Conservation (phyloP, 2,329 filamentous ascomycete genomes). For the Colletotrichum sp. region DNA sequence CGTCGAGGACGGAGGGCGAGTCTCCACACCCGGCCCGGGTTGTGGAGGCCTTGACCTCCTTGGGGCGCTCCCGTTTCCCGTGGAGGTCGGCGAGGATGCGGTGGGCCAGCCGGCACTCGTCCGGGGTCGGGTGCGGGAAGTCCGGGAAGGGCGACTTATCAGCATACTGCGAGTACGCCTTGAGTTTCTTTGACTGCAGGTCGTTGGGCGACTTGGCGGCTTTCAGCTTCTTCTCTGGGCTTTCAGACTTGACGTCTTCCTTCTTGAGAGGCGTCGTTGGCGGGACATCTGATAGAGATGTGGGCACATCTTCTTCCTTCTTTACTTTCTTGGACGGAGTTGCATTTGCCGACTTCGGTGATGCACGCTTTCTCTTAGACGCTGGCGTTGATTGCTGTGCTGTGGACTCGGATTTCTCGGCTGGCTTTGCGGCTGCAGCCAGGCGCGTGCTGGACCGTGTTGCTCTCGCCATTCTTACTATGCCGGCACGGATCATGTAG, state of each 20-base stretch:
- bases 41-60: slow-evolving; percentile 64
- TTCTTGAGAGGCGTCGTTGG: slow-evolving; percentile 3
- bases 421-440: neutral
- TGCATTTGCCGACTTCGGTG: neutral
- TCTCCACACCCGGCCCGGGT: slow-evolving; percentile 67
- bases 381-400: neutral
- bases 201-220: slow-evolving; percentile 18
- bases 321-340: slow-evolving; percentile 20
- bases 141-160: slow-evolving; percentile 68
- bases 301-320: slow-evolving; percentile 15
- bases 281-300: neutral
- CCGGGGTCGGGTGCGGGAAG: slow-evolving; percentile 67
- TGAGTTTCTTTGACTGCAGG: slow-evolving; percentile 48
- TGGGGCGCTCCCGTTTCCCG: slow-evolving; percentile 67
- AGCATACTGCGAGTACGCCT: slow-evolving; percentile 44
- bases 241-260: slow-evolving; percentile 9
- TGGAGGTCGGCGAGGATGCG: slow-evolving; percentile 68
- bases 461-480: slow-evolving; percentile 11
- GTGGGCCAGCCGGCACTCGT: slow-evolving; percentile 73
- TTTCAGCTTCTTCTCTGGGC: neutral
- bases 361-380: slow-evolving; percentile 13
- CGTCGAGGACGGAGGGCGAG: slow-evolving; percentile 55
- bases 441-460: slow-evolving; percentile 20
- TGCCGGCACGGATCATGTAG: neutral
- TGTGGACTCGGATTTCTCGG: neutral